Evolutionary conservation across 2,329 filamentous ascomycete genomes (phyloP).

Genomic region (Plenodomus tracheiphilus): DNA sequence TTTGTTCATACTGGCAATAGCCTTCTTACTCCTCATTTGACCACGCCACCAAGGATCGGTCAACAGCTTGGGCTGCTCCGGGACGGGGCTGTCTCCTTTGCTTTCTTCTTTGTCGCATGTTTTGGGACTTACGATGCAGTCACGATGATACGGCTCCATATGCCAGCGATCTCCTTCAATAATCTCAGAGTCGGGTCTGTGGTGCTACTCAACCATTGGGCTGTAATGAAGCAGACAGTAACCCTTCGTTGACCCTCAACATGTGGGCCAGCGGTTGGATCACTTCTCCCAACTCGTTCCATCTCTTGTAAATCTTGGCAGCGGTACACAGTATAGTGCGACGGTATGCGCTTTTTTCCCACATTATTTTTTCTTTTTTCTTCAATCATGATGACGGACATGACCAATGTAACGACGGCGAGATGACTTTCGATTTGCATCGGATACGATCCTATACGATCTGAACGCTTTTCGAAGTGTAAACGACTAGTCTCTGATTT

Average conservation of each 20-base stretch:
- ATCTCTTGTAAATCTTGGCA: constrained; percentile 30
- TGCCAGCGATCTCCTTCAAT: constrained; percentile 28
- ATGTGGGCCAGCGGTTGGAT: neutral
- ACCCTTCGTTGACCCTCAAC: neutral
- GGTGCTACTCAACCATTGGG: constrained; percentile 1
- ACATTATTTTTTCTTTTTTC: constrained; percentile 13
- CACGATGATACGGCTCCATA: constrained; percentile 33
- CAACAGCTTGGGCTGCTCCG: constrained; percentile 12
- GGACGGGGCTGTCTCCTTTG: constrained; percentile 12
- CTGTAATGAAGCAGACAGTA: neutral
- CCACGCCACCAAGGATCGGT: constrained; percentile 15
- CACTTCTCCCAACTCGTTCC: neutral
- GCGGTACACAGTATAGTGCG: constrained; percentile 16
- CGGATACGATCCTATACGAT: constrained; percentile 15
- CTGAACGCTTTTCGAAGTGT: constrained; percentile 25
- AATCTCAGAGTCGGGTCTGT: constrained; percentile 18
- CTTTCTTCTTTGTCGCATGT: constrained; percentile 14
- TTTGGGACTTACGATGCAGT: constrained; percentile 18
- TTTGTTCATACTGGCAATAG: constrained; percentile 26
- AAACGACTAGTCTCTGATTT: constrained; percentile 24
- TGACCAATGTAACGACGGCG: constrained; percentile 26
- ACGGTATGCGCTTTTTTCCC: constrained; percentile 16
- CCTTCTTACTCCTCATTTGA: constrained; percentile 13
- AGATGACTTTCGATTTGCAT: neutral
- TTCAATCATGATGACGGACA: constrained; percentile 31